Evolutionary conservation across 768 basidiomycete species (phyloP).

Genomic region (Peribolospora baueri): DNA sequence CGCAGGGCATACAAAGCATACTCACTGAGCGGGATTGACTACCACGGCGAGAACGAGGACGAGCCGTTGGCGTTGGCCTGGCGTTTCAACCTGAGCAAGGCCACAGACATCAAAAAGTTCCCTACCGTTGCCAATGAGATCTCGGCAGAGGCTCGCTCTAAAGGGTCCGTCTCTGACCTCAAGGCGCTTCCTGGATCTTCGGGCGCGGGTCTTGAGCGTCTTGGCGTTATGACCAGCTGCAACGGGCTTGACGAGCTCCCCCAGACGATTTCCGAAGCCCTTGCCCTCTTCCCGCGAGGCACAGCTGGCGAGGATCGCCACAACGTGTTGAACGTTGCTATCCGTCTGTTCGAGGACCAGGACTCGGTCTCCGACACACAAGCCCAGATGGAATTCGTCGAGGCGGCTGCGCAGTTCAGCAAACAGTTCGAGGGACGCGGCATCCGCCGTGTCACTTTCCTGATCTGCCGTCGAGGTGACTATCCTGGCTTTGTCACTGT

Average conservation of each 20-base stretch:
- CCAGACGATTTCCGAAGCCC: slow-evolving; percentile 19
- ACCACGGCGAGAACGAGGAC: slow-evolving; percentile 81
- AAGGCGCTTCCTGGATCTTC: slow-evolving; percentile 13
- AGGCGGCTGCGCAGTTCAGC: slow-evolving; percentile 45
- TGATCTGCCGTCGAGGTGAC: slow-evolving; percentile 70
- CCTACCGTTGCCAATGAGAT: too few species aligned
- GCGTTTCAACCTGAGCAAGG: slow-evolving; percentile 83
- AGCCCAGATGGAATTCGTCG: slow-evolving; percentile 35
- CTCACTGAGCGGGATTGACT: slow-evolving; percentile 68
- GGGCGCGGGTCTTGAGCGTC: too few species aligned
- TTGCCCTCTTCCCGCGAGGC: slow-evolving; percentile 60
- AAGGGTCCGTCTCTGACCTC: slow-evolving; percentile 69
- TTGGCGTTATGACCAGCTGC: too few species aligned
- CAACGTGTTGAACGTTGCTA: slow-evolving; percentile 80
- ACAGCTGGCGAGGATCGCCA: slow-evolving; percentile 30
- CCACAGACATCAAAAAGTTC: not conserved
- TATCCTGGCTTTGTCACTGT: slow-evolving; percentile 91
- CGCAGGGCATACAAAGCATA: slow-evolving; percentile 91
- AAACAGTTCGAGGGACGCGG: slow-evolving; percentile 44
- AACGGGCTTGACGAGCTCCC: too few species aligned
- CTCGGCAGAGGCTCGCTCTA: too few species aligned
- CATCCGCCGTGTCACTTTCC: slow-evolving; percentile 70
- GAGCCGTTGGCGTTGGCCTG: slow-evolving; percentile 45
- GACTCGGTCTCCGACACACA: slow-evolving; percentile 42
- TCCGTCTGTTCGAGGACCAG: slow-evolving; percentile 60